These are phyloP conservation scores for Quillaja saponaria DNA, from an alignment of 306 rosid species.

Conservation along the genomic window DNA sequence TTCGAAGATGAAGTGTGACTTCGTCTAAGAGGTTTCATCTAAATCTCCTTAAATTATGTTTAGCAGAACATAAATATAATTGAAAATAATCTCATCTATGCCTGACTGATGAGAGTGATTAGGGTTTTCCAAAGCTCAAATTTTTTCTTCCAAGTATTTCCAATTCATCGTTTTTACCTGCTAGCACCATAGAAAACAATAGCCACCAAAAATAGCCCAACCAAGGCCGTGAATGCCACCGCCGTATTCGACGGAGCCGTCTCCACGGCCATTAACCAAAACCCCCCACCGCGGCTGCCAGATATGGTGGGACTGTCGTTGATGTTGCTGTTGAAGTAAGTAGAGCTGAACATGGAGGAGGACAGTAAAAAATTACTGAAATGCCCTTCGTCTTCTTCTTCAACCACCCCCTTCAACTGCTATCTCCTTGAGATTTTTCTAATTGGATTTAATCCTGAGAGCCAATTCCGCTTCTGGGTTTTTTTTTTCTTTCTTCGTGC, in stretches of 20 bases:
- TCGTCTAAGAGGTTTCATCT: slow-evolving; percentile 95
- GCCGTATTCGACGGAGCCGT: slow-evolving; percentile 43
- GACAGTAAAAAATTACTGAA: slow-evolving; percentile 31
- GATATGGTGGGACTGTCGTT: slow-evolving; percentile 38
- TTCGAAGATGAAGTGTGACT: slow-evolving; percentile 79
- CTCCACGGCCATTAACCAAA: slow-evolving; percentile 44
- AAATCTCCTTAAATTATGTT: slow-evolving; percentile 37
- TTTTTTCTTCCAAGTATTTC: slow-evolving; percentile 17
- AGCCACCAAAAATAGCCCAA: slow-evolving; percentile 41
- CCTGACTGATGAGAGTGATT: slow-evolving; percentile 17
- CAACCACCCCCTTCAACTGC: background rate
- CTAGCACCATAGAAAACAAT: slow-evolving; percentile 63
- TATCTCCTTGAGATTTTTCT: background rate
- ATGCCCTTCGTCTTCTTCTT: slow-evolving; percentile 31
- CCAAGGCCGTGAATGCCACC: slow-evolving; percentile 62
- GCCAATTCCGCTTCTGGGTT: slow-evolving; percentile 28
- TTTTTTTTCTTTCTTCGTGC: slow-evolving; percentile 26
- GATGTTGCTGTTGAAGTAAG: slow-evolving; percentile 33
- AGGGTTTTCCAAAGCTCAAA: slow-evolving; percentile 33
- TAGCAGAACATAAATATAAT: slow-evolving; percentile 32
- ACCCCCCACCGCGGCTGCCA: slow-evolving; percentile 45
- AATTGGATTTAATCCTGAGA: slow-evolving; percentile 18
- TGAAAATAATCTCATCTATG: slow-evolving; percentile 37
- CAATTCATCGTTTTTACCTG: slow-evolving; percentile 59
- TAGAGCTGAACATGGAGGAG: slow-evolving; percentile 58